phyloP scores from a whole-genome alignment of 306 rosid species.

The Inga leiocalycina region DNA sequence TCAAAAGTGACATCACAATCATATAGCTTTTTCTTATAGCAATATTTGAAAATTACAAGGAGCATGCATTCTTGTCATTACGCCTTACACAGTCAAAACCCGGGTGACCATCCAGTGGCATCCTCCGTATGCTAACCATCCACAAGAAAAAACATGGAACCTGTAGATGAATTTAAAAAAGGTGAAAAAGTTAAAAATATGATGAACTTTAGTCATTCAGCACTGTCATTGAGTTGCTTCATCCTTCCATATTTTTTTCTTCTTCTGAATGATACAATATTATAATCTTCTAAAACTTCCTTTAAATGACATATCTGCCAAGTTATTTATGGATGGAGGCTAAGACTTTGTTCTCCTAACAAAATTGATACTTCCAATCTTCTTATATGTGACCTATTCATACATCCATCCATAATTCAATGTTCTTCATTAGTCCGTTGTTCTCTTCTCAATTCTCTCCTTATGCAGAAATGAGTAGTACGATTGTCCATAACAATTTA shows the following conservation, averaged over 20 bases:
- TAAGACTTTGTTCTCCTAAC: neutral
- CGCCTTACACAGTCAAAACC: constrained; percentile 86
- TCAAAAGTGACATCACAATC: constrained; percentile 15
- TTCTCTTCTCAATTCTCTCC: neutral
- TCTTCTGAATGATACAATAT: constrained; percentile 17
- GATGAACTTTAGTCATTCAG: constrained; percentile 10
- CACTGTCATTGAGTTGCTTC: constrained; percentile 11
- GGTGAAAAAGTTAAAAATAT: constrained; percentile 28
- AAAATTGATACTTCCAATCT: neutral
- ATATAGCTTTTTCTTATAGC: neutral
- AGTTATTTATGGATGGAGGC: neutral
- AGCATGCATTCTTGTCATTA: neutral
- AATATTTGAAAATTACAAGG: constrained; percentile 31
- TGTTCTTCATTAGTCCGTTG: neutral
- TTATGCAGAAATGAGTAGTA: neutral
- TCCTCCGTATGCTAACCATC: constrained; percentile 81
- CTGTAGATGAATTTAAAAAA: constrained; percentile 51
- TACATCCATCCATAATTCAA: neutral
- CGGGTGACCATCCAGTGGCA: constrained; percentile 81
- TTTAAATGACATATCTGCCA: neutral
- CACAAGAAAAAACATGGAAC: constrained; percentile 86
- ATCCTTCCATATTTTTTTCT: constrained; percentile 13
- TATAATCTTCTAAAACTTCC: constrained; percentile 1
- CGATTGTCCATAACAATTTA: neutral
- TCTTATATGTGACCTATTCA: neutral